A percentile compares a stretch with the other conserved stretches of the same genome.
Conservation (phyloP, 441 rosid species). For the Croton laevigatus region DNA sequence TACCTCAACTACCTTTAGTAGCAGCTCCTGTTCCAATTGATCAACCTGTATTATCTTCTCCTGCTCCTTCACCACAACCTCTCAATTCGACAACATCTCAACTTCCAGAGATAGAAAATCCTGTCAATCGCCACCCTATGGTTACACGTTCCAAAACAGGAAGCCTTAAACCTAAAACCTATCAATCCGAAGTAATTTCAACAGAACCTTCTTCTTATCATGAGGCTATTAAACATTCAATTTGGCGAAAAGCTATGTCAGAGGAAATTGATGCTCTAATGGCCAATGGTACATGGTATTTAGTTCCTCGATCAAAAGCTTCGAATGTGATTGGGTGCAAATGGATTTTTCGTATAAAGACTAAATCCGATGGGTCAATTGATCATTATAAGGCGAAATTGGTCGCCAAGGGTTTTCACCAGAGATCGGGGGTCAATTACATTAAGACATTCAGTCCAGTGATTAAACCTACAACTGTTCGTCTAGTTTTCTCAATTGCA, state of each 20-base stretch:
- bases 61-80: neutral
- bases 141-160: neutral
- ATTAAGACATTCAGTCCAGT: neutral
- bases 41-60: neutral
- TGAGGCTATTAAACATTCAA: neutral
- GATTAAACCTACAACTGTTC: no score
- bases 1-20: no score
- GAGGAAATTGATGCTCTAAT: neutral
- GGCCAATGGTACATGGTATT: neutral
- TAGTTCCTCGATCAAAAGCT: neutral
- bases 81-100: neutral
- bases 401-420: neutral
- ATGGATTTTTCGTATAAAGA: neutral
- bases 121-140: neutral
- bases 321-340: no score
- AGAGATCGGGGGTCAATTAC: no score
- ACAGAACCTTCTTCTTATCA: neutral
- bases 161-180: neutral
- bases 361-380: neutral
- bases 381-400: no score
- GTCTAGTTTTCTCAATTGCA: no score
- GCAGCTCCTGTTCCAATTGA: no score
- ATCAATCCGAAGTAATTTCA: neutral
- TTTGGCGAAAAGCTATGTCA: neutral
- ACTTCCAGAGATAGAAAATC: neutral